These are phyloP conservation scores for Chaetomium olivaceum DNA, from an alignment of 2,329 filamentous ascomycete genomes.

Conservation along the genomic window DNA sequence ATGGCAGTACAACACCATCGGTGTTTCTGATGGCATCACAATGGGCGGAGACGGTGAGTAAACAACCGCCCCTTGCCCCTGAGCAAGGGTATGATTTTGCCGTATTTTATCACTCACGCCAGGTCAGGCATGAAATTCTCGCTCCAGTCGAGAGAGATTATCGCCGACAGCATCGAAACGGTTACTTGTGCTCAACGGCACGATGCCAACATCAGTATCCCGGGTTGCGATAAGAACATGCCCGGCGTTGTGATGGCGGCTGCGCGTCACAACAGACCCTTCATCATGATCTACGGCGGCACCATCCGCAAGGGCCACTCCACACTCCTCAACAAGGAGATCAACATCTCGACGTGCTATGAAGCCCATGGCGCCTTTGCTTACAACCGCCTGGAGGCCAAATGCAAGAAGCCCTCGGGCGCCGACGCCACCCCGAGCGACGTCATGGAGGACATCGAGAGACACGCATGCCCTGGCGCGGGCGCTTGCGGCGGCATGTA, in stretches of 20 bases:
- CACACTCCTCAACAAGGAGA: slow-evolving; percentile 68
- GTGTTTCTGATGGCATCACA: slow-evolving; percentile 86
- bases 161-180: slow-evolving; percentile 91
- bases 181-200: slow-evolving; percentile 90
- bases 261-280: slow-evolving; percentile 86
- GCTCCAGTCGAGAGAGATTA: slow-evolving; percentile 85
- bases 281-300: slow-evolving; percentile 93
- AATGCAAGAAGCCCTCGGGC: slow-evolving; percentile 54
- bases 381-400: slow-evolving; percentile 75
- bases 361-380: slow-evolving; percentile 82
- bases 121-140: slow-evolving; percentile 84
- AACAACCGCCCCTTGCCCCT: slow-evolving; percentile 3
- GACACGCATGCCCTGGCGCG: slow-evolving; percentile 72
- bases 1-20: slow-evolving; percentile 93
- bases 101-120: slow-evolving; percentile 17
- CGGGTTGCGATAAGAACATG: slow-evolving; percentile 98
- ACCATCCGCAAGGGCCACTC: slow-evolving; percentile 88
- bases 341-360: slow-evolving; percentile 89
- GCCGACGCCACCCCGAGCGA: slow-evolving; percentile 68
- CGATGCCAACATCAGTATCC: slow-evolving; percentile 90
- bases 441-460: slow-evolving; percentile 80
- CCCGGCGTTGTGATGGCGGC: slow-evolving; percentile 89
- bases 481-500: slow-evolving; percentile 83
- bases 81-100: neutral
- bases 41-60: slow-evolving; percentile 84